Evolutionary conservation across 345 rosid genomes (phyloP), one percentile per base, ranked within the genome.

Genomic region (Eucalyptus fibrosa): DNA sequence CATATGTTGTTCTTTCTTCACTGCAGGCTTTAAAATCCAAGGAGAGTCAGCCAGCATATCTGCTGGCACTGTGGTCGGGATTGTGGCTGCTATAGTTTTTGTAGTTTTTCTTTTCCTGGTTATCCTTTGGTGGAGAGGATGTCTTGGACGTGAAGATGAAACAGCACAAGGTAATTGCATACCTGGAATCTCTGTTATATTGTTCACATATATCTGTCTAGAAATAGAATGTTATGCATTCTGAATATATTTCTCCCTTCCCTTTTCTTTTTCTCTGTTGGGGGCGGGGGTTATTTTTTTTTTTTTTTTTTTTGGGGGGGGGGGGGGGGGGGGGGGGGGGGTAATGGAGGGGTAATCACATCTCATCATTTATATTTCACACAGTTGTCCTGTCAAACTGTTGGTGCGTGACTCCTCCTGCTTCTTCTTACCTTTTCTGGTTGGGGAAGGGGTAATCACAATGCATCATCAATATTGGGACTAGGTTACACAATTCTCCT

Each of bases 71-170:
- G 62, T 77, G 56, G 82, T 21, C 30, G 87, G 87, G 77, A 88
- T 28, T 55, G 91, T 89, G 45, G 91, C 77, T 40, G 87, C 86
- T 44, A 81, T 50, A 80, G 62, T 50, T 32, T 45, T 86, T 47
- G 86, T 85, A 81, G 51, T 90, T 40, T 40, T 86, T 8, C 90
- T 89, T 30, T 18, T 89, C 5, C 18, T 86, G 14, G 88, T 89
- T 17, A 72, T 72, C 67, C 87, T 90, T 65, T 89, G 92, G 93
- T 89, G 90, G 89, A 87, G 49, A 80, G 60, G 88, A 32, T 87
- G 65, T 40, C 50, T 65, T 4, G 86, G 88, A 32, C 65, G 18
- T 40, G 49, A 86, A 67, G 30, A 49, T 37, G 30, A 81, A 40
- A 32, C 12, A 45, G 62, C 50, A 40, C 49, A 86, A 86, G 90